Base-by-base conservation (phyloP, 768 basidiomycete genomes). In the Boletus eberwhitei region DNA sequence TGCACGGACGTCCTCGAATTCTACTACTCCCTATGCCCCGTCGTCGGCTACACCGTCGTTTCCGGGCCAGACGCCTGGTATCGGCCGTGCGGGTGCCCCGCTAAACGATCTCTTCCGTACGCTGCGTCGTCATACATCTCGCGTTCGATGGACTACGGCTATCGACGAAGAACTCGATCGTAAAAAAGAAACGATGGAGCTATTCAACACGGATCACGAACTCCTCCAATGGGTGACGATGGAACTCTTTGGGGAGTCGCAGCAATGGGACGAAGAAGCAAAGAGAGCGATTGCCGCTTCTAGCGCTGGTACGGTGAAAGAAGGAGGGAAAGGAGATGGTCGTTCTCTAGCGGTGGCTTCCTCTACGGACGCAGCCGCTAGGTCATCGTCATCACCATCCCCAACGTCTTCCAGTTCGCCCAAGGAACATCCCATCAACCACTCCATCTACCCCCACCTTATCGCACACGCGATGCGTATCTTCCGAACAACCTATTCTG, bases 391-490 rank as follows among this genome's bases (percentile, higher is more conserved):
- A 2, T 19, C 49, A 45, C 19, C 49, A 42, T 52, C 49, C 5
- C 16, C 44, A 16, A 40, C 51, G 19, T 11, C 39, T 5, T 9
- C 42, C 5, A 4, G 13, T 26, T 41, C 50, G 9, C 26, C 29
- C 5, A 31, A 8, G 5, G 43, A 52, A 43, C 76, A 74, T 2
- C 68, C 74, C 45, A 72, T 84, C 8, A 86, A 86, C 55, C 80
- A 84, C 9, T 77, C 81, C 0, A 77, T 82, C 19, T 96, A 95
- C 64, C 84, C 91, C 0, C 79, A 85, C 58, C 74, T 93, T 34
- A 77, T 97, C 52, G 85, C 88, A 6, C 77, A 81, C 43, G 82
- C 94, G 52, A 92, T 97, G 81, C 77, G 77, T 26, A 77, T 82
- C 12, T 87, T 94, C 66, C 83, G 94, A 22, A 87, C 86, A 61